Base-by-base conservation (phyloP, 2,329 filamentous ascomycete species). In the Fusarium musae region DNA sequence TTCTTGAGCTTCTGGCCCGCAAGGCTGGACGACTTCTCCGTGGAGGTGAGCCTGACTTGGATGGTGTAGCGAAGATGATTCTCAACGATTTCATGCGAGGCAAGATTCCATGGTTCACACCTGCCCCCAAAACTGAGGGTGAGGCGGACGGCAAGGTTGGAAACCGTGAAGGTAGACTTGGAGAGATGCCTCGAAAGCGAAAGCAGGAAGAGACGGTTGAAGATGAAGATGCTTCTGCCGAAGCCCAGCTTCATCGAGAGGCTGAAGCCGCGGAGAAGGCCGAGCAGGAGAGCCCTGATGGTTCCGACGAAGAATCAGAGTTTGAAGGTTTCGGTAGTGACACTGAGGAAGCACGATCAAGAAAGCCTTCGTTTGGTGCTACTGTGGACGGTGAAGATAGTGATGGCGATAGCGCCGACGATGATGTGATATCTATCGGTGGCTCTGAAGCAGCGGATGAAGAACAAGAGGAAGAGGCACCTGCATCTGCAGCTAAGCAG, bases 61-160 rank as follows among this genome's bases (percentile, higher is more conserved):
- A 98, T 78, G 95, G 95, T 77, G 95, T 97, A 53, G 96, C 96
- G 3, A 97, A 97, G 83, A 97, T 97, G 91, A 93, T 99, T 2
- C 85, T 99, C 67, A 98, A 97, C 78, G 96, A 99, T 80, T 99
- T 98, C 81, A 90, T 98, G 79, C 87, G 96, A 72, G 96, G 96
- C 63, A 98, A 96, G 83, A 93, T 98, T 32, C 96, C 96, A 3
- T 99, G 97, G 96, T 99, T 95, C 79, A 96, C 93, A 1, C 91
- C 94, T 13, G 92, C 95, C 15, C 94, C 95, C 4, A 85, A 84
- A 19, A 84, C 84, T 6, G 87, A 89, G 15, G 85, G 85, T 11
- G 87, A 87, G 37, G 85, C 84, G 19, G 83, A 83, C 16, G 84
- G 84, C 37, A 84, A 82, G 42, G 83, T 92, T n/a, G 89, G 91